Evolutionary conservation across 331 rosid genomes (phyloP).

Genomic region (Acacia pycnantha): DNA sequence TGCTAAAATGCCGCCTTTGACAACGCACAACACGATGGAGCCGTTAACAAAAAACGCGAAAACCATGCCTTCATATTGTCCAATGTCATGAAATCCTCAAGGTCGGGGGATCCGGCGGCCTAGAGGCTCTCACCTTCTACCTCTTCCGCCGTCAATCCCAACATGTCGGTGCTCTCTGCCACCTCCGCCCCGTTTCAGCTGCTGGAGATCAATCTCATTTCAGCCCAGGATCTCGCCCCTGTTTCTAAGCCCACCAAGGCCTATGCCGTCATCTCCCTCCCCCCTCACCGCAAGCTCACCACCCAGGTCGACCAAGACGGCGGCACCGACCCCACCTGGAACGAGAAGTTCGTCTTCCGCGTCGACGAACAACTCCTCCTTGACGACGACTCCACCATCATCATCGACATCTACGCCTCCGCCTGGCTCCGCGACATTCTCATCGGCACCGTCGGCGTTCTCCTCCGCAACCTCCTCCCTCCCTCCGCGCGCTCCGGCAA

Average conservation of each 20-base stretch:
- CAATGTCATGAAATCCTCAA: neutral
- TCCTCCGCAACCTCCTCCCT: slow-evolving; percentile 48
- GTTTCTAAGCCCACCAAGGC: slow-evolving; percentile 51
- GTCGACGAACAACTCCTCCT: slow-evolving; percentile 44
- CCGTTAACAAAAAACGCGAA: neutral
- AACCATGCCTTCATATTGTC: neutral
- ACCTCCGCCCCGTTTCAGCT: slow-evolving; percentile 37
- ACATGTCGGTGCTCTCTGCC: slow-evolving; percentile 34
- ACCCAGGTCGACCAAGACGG: slow-evolving; percentile 56
- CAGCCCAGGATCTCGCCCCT: slow-evolving; percentile 56
- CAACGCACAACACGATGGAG: neutral
- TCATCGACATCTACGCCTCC: slow-evolving; percentile 57
- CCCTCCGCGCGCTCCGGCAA: slow-evolving; percentile 13
- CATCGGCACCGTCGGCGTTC: slow-evolving; percentile 59
- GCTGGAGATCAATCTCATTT: slow-evolving; percentile 67
- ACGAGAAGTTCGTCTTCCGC: slow-evolving; percentile 77
- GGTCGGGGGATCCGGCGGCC: neutral
- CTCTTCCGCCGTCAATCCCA: neutral
- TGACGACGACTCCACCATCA: slow-evolving; percentile 40
- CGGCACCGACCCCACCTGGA: slow-evolving; percentile 69
- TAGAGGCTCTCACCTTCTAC: slow-evolving; percentile 2
- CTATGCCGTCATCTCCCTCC: slow-evolving; percentile 75
- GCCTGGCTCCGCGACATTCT: slow-evolving; percentile 54
- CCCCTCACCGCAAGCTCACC: slow-evolving; percentile 54
- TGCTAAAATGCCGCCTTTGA: neutral